A percentile compares a stretch with the other conserved stretches of the same genome.
Evolutionary conservation across 192 early-diverging fungal genomes (phyloP).

Genomic region (Mortierella antarctica): DNA sequence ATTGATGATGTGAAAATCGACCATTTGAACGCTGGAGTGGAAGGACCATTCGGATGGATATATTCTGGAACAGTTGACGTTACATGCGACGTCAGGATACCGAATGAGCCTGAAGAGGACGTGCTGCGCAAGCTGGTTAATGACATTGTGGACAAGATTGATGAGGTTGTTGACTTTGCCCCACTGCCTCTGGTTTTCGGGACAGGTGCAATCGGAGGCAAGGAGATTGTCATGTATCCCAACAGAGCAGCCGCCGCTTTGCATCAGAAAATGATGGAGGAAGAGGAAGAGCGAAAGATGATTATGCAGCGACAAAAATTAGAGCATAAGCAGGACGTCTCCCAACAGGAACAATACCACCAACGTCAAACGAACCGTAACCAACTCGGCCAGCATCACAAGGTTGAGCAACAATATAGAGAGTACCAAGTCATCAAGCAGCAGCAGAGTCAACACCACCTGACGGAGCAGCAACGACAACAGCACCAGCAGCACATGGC

Average conservation of each 20-base stretch:
- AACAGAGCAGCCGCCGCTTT: constrained; percentile 41
- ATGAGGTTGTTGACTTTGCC: constrained; percentile 59
- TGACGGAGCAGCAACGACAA: constrained; percentile 24
- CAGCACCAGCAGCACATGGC: constrained; percentile 32
- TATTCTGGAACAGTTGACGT: constrained; percentile 90
- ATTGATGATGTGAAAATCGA: constrained; percentile 92
- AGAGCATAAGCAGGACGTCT: not conserved
- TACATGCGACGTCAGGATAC: constrained; percentile 73
- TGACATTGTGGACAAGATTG: constrained; percentile 78
- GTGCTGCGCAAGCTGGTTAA: constrained; percentile 72
- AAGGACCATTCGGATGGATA: constrained; percentile 95
- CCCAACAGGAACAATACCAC: constrained; percentile 16
- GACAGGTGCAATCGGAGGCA: constrained; percentile 57
- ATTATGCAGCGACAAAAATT: constrained; percentile 4
- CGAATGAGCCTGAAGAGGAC: constrained; percentile 62
- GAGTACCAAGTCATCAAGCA: constrained; percentile 24
- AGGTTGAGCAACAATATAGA: constrained; percentile 6
- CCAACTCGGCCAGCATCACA: constrained; percentile 11
- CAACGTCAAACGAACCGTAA: constrained; percentile 19
- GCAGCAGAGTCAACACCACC: constrained; percentile 19
- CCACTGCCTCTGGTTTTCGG: constrained; percentile 61
- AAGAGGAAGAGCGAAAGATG: constrained; percentile 33
- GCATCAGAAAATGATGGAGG: constrained; percentile 44
- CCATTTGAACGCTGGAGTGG: constrained; percentile 86
- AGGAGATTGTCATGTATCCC: constrained; percentile 55